Evolutionary conservation across 768 basidiomycete species (phyloP).

Genomic region (Suillus cothurnatus): DNA sequence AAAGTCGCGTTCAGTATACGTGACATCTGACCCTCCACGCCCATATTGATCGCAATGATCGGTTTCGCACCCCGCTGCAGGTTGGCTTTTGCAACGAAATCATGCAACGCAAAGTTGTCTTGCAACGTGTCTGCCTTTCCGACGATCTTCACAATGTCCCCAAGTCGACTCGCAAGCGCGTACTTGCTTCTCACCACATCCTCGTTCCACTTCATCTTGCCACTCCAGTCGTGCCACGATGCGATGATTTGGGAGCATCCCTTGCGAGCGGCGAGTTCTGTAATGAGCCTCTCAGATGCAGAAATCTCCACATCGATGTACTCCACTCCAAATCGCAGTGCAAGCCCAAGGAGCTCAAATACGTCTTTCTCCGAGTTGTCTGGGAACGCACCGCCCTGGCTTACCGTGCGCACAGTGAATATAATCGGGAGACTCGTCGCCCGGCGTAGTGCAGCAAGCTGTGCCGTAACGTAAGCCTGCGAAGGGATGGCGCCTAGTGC

Average conservation of each 20-base stretch:
- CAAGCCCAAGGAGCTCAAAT: constrained; percentile 75
- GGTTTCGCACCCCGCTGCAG: constrained; percentile 63
- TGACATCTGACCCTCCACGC: constrained; percentile 84
- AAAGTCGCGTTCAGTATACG: constrained; percentile 84
- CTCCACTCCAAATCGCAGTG: constrained; percentile 82
- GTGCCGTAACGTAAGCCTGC: constrained; percentile 71
- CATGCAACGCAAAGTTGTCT: constrained; percentile 80
- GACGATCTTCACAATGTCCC: constrained; percentile 93
- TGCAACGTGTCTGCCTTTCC: constrained; percentile 74
- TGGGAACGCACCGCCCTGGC: constrained; percentile 92
- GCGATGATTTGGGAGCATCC: constrained; percentile 81
- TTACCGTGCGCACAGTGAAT: constrained; percentile 85
- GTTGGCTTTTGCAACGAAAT: constrained; percentile 60
- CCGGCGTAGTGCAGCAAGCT: constrained; percentile 78
- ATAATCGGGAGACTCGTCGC: constrained; percentile 83
- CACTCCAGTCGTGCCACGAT: constrained; percentile 95
- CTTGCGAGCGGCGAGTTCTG: constrained; percentile 60
- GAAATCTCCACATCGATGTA: constrained; percentile 92
- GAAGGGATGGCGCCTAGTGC: constrained; percentile 63
- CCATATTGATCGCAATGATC: constrained; percentile 95
- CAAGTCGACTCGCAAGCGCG: constrained; percentile 60
- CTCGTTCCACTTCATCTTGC: constrained; percentile 80
- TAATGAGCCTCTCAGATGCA: constrained; percentile 64
- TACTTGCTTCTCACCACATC: constrained; percentile 69
- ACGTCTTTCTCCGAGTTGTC: constrained; percentile 72